These are phyloP conservation scores for Ochromonadaceae sp. DNA, from an alignment of 352 stramenopile species.

Conservation along the genomic window DNA sequence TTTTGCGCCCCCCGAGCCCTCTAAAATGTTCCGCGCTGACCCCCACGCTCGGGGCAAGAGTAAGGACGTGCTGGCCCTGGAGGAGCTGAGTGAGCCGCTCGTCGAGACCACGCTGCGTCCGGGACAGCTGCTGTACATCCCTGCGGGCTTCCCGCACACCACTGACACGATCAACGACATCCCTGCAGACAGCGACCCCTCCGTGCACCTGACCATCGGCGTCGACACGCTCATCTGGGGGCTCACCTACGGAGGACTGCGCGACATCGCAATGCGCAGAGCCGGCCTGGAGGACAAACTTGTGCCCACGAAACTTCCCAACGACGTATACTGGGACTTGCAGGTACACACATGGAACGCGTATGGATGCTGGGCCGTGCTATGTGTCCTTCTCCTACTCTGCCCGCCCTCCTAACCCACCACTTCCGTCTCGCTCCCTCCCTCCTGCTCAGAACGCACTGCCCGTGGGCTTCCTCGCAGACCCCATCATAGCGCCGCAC, in stretches of 20 bases:
- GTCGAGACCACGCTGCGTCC: slow-evolving; percentile 37
- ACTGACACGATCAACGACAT: slow-evolving; percentile 39
- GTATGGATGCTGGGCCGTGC: too few species aligned
- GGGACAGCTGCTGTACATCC: slow-evolving; percentile 50
- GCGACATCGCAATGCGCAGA: too few species aligned
- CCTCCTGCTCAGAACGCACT: too few species aligned
- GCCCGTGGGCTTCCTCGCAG: too few species aligned
- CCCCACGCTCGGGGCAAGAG: slow-evolving; percentile 52
- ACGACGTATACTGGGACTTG: too few species aligned
- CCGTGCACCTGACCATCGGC: slow-evolving; percentile 53
- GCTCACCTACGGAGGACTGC: slow-evolving; percentile 32
- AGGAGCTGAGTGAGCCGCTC: slow-evolving; percentile 38
- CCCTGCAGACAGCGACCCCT: slow-evolving; percentile 32
- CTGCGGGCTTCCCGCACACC: slow-evolving; percentile 53
- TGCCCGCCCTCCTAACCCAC: too few species aligned
- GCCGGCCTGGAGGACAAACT: too few species aligned
- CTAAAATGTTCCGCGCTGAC: slow-evolving; percentile 41
- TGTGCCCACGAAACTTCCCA: too few species aligned
- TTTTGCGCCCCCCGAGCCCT: slow-evolving; percentile 41
- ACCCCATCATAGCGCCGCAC: too few species aligned
- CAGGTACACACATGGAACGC: too few species aligned
- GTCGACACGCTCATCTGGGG: slow-evolving; percentile 60
- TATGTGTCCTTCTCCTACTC: too few species aligned
- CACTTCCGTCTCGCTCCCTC: too few species aligned
- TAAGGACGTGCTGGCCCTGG: slow-evolving; percentile 42